Percentiles rank a stretch among this genome's conserved stretches.
Evolutionary conservation across 176 grass and related monocot species (phyloP).

Genomic region (Rhynchospora breviuscula): DNA sequence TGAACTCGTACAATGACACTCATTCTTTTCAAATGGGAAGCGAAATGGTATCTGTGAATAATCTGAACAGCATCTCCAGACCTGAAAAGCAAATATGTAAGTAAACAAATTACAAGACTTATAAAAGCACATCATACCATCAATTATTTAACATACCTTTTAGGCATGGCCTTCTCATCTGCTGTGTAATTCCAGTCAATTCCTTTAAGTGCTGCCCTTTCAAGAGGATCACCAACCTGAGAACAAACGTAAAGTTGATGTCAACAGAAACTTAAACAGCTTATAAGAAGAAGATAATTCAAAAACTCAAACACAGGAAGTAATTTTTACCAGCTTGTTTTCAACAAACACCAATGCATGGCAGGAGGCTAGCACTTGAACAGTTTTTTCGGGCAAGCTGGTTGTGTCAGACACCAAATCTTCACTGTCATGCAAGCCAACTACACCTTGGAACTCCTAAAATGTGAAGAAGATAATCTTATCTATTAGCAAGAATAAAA

Average conservation of each 20-base stretch:
- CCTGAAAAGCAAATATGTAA: slow-evolving; percentile 37
- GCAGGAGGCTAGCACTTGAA: slow-evolving; percentile 75
- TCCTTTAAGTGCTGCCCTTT: slow-evolving; percentile 95
- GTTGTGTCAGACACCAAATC: slow-evolving; percentile 70
- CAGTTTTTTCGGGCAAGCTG: slow-evolving; percentile 60
- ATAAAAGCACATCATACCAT: slow-evolving; percentile 1
- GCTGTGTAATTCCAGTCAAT: slow-evolving; percentile 99
- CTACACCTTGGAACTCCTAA: slow-evolving; percentile 99
- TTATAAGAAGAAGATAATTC: neutral
- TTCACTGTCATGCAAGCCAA: slow-evolving; percentile 57
- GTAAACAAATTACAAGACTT: slow-evolving; percentile 3
- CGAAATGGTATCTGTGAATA: slow-evolving; percentile 94
- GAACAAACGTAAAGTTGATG: slow-evolving; percentile 1
- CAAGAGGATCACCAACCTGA: slow-evolving; percentile 98
- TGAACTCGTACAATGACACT: slow-evolving; percentile 81
- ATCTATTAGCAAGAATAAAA: neutral
- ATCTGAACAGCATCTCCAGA: slow-evolving; percentile 92
- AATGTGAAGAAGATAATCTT: slow-evolving; percentile 18
- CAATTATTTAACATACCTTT: slow-evolving; percentile 44
- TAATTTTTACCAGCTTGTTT: slow-evolving; percentile 75
- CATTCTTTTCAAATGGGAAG: slow-evolving; percentile 99
- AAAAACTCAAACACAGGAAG: neutral
- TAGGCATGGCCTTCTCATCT: slow-evolving; percentile 92
- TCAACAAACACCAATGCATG: slow-evolving; percentile 98
- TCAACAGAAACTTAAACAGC: neutral